Percentiles rank a stretch among this genome's conserved stretches.
phyloP scores from a whole-genome alignment of 2,329 filamentous ascomycete genomes.

The Neurospora sp. region DNA sequence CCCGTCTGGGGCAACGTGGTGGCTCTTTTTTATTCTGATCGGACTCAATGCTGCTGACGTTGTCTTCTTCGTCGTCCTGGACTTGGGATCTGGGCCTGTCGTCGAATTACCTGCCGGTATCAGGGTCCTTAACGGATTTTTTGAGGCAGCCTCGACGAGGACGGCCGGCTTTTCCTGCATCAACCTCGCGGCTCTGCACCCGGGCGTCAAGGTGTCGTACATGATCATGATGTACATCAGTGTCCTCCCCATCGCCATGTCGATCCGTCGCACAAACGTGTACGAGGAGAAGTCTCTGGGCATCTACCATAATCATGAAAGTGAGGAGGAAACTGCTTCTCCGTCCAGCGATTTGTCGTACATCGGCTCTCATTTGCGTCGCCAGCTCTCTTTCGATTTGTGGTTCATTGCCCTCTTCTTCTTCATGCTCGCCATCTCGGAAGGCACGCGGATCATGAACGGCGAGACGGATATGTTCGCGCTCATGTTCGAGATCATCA shows the following conservation, averaged over 20 bases:
- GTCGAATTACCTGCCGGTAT: conserved; percentile 59
- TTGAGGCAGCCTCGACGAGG: conserved; percentile 80
- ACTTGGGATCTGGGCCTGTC: conserved; percentile 66
- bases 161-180: conserved; percentile 85
- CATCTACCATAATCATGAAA: conserved; percentile 49
- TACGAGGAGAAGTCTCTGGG: conserved; percentile 87
- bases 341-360: conserved; percentile 57
- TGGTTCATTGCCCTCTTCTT: conserved; percentile 95
- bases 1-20: conserved; percentile 85
- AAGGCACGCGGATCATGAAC: conserved; percentile 61
- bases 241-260: conserved; percentile 92
- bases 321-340: conserved; percentile 28
- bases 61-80: conserved; percentile 84
- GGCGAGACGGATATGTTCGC: conserved; percentile 46
- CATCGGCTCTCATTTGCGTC: conserved; percentile 80
- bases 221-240: conserved; percentile 99
- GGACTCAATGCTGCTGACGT: conserved; percentile 76
- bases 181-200: conserved; percentile 67
- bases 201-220: conserved; percentile 87
- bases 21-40: conserved; percentile 81
- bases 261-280: conserved; percentile 85
- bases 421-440: conserved; percentile 85
- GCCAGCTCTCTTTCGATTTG: conserved; percentile 90
- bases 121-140: conserved; percentile 75
- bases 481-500: conserved; percentile 76